Evolutionary conservation across 2,329 filamentous ascomycete genomes (phyloP), one percentile per base, ranked within the genome.

Genomic region (Geosmithia flava): DNA sequence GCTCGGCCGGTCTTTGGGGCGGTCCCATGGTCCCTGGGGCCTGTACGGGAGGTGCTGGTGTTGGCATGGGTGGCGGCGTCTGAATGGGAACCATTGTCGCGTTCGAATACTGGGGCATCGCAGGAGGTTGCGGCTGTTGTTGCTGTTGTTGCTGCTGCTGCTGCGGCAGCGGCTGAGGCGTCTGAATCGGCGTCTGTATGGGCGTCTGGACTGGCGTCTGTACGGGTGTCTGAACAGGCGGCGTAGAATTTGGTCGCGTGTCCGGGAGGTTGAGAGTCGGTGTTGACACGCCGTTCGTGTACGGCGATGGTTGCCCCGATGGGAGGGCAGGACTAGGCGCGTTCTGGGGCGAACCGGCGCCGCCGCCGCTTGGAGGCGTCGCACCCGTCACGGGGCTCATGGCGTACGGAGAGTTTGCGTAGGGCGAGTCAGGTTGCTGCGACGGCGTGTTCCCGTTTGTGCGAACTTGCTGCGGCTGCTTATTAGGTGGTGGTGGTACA

Each of bases 401-500:
- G 7, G 64, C 63, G 54, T 71, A 76, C 55, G 73, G 66, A 52
- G 77, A 71, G 55, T 68, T 63, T 53, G 71, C 69, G 58, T 80
- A 81, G 1, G 80, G 78, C 33, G 80, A 85, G 46, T 69, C 72
- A 50, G 83, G 81, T 54, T 83, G 81, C 27, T 27, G 23, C 23
- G 23, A 27, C 23, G 84, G 81, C n/a, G 73, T 67, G 33, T 81
- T 76, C 49, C 81, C 81, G 47, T 83, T 61, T 76, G 82, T 61
- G 51, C 62, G 58, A 27, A 60, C 56, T 57, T 85, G 78, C 68
- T 93, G 91, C 50, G 85, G 78, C 68, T 93, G 91, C 50, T 76
- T 78, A 16, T n/a, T n/a, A n/a, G n/a, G n/a, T n/a, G 86, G 81
- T 45, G 85, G 85, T 45, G 83, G 76, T 51, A 64, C 59, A 56